A percentile compares a stretch with the other conserved stretches of the same genome.
Evolutionary conservation across 2,329 filamentous ascomycete species (phyloP).

Genomic region (Plectosphaerella cucumerina): DNA sequence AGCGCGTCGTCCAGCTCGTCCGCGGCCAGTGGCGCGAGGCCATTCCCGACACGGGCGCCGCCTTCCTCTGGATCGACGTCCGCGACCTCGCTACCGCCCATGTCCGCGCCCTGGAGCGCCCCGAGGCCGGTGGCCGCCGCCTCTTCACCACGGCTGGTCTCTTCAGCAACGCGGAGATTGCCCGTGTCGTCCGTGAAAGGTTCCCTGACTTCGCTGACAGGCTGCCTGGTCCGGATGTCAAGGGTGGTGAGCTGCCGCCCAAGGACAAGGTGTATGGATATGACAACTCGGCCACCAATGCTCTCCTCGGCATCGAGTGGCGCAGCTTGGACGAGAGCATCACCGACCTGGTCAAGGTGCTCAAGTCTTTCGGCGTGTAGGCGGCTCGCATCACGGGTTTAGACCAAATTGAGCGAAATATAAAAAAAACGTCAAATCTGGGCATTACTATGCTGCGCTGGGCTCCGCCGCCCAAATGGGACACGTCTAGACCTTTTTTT

Average conservation of each 20-base stretch:
- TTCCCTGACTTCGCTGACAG: slow-evolving; percentile 47
- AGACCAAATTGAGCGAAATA: too few relatives aligned
- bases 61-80: slow-evolving; percentile 50
- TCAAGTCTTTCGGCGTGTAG: slow-evolving; percentile 21
- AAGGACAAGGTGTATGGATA: slow-evolving; percentile 42
- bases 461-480: too few relatives aligned
- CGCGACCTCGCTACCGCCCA: slow-evolving; percentile 52
- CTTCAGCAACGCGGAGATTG: slow-evolving; percentile 43
- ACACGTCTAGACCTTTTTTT: background rate
- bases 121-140: slow-evolving; percentile 43
- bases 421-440: too few relatives aligned
- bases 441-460: too few relatives aligned
- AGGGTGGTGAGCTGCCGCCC: slow-evolving; percentile 37
- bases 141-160: slow-evolving; percentile 44
- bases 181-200: slow-evolving; percentile 35
- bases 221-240: slow-evolving; percentile 38
- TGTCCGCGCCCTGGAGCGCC: slow-evolving; percentile 44
- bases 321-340: slow-evolving; percentile 57
- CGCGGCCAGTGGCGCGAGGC: slow-evolving; percentile 42
- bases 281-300: slow-evolving; percentile 55
- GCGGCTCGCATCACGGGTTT: too few relatives aligned
- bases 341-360: slow-evolving; percentile 50
- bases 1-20: slow-evolving; percentile 46
- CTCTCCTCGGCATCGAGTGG: slow-evolving; percentile 60
- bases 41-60: slow-evolving; percentile 35